Evolutionary conservation across 768 basidiomycete species (phyloP).

Genomic region (Auricularia sp.): DNA sequence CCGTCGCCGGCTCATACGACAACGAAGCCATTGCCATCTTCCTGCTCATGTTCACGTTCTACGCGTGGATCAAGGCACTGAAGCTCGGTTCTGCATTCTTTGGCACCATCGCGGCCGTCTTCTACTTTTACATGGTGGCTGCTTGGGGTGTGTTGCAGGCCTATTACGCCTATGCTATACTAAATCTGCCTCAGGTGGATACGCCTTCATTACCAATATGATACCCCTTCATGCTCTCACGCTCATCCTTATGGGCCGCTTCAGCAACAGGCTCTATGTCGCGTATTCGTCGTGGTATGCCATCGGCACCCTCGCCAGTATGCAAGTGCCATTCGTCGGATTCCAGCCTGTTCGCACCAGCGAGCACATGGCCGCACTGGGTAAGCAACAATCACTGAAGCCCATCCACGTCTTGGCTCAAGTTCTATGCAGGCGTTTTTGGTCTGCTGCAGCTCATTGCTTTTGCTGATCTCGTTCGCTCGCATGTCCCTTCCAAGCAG

Average conservation of each 20-base stretch:
- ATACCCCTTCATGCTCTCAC: slow-evolving; percentile 94
- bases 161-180: background rate
- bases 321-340: slow-evolving; percentile 99
- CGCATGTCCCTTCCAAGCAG: slow-evolving; percentile 83
- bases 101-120: slow-evolving; percentile 82
- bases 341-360: slow-evolving; percentile 97
- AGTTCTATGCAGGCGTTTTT: slow-evolving; percentile 60
- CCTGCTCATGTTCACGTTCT: slow-evolving; percentile 99
- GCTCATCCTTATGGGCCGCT: slow-evolving; percentile 93
- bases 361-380: slow-evolving; percentile 98
- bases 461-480: slow-evolving; percentile 80
- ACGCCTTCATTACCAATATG: slow-evolving; percentile 99
- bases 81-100: slow-evolving; percentile 90
- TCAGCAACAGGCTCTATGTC: slow-evolving; percentile 82
- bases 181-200: slow-evolving; percentile 53
- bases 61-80: slow-evolving; percentile 90
- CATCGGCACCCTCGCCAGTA: slow-evolving; percentile 91
- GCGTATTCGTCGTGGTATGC: slow-evolving; percentile 98
- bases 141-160: slow-evolving; percentile 71
- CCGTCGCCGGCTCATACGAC: slow-evolving; percentile 97
- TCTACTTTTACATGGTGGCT: slow-evolving; percentile 99
- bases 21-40: slow-evolving; percentile 99
- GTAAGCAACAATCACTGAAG: slow-evolving; percentile 30
- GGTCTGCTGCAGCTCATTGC: slow-evolving; percentile 94
- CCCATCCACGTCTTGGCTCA: background rate